Evolutionary conservation across 768 basidiomycete genomes (phyloP), one percentile per base, ranked within the genome.

Genomic region (Dioszegia crocea): DNA sequence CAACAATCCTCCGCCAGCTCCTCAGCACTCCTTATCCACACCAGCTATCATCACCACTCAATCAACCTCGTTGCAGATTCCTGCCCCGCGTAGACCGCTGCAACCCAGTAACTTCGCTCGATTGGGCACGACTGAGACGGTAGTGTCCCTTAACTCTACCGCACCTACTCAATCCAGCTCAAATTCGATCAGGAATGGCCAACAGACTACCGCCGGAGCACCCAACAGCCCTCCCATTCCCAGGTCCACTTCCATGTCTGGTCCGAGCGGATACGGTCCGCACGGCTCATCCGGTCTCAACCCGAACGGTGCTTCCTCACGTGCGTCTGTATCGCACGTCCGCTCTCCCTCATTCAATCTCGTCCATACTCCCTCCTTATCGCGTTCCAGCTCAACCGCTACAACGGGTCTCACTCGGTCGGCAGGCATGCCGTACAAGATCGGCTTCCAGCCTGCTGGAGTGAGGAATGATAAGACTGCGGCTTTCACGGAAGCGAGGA

Each of bases 401-500:
- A 43, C 40, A 1, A 52, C 58, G n/a, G 56, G 38, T 21, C 26
- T 53, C 1, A 46, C 57, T 29, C 53, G 60, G 24, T 57, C 55
- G 4, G 62, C 63, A 9, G 71, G 71, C 59, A 76, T 71, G 64
- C 79, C 78, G 1, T 98, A 98, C 73, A 85, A 87, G 45, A 85
- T 89, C 2, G 91, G 91, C 1, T 99, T 97, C 73, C 94, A 99
- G 74, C 94, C 94, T 4, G 87, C 83, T 67, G 93, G 93, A 4
- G 84, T 91, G 4, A 86, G 84, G 72, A 80, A 86, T 12, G 85
- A 82, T 4, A 83, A 87, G 36, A 96, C 92, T 6, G 91, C 89
- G 55, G 88, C 90, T 54, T 97, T 91, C 67, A 57, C 85, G 3
- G 81, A 82, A 3, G 27, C 75, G 58, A 50, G 79, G 46, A 64